Evolutionary conservation across 225 moss, liverwort and hornwort species (phyloP).

Genomic region (Polytrichum formosum): DNA sequence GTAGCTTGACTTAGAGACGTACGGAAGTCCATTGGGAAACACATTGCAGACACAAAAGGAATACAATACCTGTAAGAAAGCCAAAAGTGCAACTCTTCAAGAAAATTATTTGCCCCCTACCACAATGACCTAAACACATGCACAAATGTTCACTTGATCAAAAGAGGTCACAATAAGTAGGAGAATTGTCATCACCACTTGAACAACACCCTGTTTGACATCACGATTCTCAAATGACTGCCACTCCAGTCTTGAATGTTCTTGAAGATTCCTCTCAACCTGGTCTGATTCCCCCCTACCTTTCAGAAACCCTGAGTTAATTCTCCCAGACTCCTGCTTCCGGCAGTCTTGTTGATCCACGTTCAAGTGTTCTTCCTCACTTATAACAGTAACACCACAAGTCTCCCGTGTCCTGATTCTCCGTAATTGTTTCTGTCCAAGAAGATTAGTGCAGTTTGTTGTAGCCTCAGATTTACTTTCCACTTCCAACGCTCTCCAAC

Average conservation of each 20-base stretch:
- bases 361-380: not conserved
- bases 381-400: not conserved
- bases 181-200: not conserved
- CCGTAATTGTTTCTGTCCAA: not conserved
- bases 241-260: not conserved
- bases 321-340: constrained; percentile 1
- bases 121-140: no score
- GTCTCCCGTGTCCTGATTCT: constrained; percentile 3
- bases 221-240: constrained; percentile 3
- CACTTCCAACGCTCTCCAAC: not conserved
- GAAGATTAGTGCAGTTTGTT: not conserved
- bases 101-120: no score
- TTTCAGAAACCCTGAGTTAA: no score
- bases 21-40: no score
- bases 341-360: not conserved
- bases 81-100: no score
- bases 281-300: no score
- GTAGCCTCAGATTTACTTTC: not conserved
- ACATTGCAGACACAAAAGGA: no score
- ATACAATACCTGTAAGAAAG: no score
- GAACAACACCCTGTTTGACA: constrained; percentile 1
- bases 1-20: no score
- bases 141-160: not conserved
- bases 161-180: not conserved
- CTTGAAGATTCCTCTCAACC: not conserved